Conservation (phyloP, 768 basidiomycete genomes). For the Hygrophorus russula region DNA sequence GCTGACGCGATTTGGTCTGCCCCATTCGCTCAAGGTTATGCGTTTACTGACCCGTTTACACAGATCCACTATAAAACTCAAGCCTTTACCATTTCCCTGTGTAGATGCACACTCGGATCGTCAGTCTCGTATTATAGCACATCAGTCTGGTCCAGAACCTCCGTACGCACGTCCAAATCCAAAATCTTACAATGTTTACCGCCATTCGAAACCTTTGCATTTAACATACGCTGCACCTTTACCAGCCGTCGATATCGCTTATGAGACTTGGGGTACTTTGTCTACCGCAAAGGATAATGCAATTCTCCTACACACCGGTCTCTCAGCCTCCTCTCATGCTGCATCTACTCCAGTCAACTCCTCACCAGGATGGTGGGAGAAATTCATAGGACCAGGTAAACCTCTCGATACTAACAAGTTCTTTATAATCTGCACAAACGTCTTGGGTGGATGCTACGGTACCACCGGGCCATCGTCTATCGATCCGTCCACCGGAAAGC, state of each 20-base stretch:
- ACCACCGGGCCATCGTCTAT: conserved; percentile 88
- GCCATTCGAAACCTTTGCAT: conserved; percentile 47
- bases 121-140: conserved; percentile 31
- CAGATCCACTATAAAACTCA: not conserved
- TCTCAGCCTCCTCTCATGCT: conserved; percentile 93
- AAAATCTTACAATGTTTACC: conserved; percentile 58
- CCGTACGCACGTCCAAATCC: conserved; percentile 76
- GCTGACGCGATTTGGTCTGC: too few species aligned
- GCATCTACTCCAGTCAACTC: conserved; percentile 71
- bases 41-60: too few species aligned
- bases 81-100: conserved; percentile 47
- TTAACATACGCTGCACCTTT: conserved; percentile 50
- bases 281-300: conserved; percentile 71
- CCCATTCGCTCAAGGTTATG: too few species aligned
- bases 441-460: conserved; percentile 95
- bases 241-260: conserved; percentile 76
- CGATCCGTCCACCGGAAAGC: conserved; percentile 53
- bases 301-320: conserved; percentile 91
- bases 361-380: conserved; percentile 95
- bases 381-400: conserved; percentile 93
- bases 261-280: conserved; percentile 96
- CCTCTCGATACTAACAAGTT: conserved; percentile 88
- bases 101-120: conserved; percentile 74
- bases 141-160: conserved; percentile 60
- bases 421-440: conserved; percentile 94